Evolutionary conservation across 2,329 filamentous ascomycete species (phyloP).

Genomic region (Monosporascus cannonballus): DNA sequence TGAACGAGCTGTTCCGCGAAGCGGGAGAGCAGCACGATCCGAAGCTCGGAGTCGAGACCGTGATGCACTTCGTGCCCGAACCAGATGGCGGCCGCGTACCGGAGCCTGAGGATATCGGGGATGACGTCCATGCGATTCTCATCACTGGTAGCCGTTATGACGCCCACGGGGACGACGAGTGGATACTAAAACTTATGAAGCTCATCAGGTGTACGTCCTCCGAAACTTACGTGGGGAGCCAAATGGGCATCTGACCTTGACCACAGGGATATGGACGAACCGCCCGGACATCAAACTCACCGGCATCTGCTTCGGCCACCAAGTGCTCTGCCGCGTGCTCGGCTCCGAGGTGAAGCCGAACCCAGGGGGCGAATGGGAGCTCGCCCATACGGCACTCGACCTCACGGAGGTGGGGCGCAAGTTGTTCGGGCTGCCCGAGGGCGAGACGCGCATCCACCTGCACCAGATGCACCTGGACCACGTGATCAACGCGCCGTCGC

Average conservation of each 20-base stretch:
- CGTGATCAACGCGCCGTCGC: slow-evolving; percentile 41
- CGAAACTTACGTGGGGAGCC: too few relatives aligned
- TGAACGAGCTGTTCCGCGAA: slow-evolving; percentile 43
- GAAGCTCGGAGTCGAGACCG: slow-evolving; percentile 46
- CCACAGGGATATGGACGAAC: slow-evolving; percentile 41
- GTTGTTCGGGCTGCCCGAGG: slow-evolving; percentile 54
- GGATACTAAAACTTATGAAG: slow-evolving; percentile 66
- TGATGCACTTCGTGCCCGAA: slow-evolving; percentile 48
- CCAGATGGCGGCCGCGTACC: slow-evolving; percentile 42
- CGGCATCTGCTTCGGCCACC: slow-evolving; percentile 78
- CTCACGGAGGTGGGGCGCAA: slow-evolving; percentile 61
- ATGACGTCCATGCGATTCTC: slow-evolving; percentile 66
- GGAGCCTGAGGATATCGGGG: slow-evolving; percentile 38
- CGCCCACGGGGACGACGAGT: slow-evolving; percentile 63
- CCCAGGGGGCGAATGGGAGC: slow-evolving; percentile 63
- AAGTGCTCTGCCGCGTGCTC: slow-evolving; percentile 67
- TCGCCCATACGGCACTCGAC: slow-evolving; percentile 59
- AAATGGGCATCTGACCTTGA: too few relatives aligned
- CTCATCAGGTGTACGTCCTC: slow-evolving; percentile 36
- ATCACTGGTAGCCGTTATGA: slow-evolving; percentile 66
- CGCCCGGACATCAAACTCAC: slow-evolving; percentile 53
- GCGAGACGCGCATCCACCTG: slow-evolving; percentile 40
- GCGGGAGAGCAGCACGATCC: slow-evolving; percentile 48
- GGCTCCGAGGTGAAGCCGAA: slow-evolving; percentile 61
- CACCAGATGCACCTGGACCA: slow-evolving; percentile 80